Conservation (phyloP, 371 early-diverging fungal species). For the Nematocida ironsii region DNA sequence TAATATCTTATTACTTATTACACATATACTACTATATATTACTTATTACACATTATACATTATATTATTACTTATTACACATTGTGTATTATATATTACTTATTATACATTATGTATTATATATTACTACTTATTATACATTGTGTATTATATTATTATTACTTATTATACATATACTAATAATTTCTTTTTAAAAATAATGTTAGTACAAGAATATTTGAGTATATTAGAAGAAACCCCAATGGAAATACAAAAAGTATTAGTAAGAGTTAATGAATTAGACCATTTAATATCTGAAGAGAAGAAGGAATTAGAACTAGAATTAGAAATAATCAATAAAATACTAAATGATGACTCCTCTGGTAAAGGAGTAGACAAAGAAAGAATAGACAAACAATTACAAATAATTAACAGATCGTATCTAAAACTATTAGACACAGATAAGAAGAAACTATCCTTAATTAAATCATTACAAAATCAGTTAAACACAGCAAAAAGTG, state of each 20-base stretch:
- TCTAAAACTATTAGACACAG: slow-evolving; percentile 35
- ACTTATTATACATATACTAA: not conserved
- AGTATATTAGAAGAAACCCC: slow-evolving; percentile 34
- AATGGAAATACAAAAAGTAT: not conserved
- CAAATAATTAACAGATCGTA: slow-evolving; percentile 39
- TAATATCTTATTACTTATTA: not conserved
- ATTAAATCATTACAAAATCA: slow-evolving; percentile 7
- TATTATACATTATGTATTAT: no score
- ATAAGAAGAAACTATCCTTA: slow-evolving; percentile 36
- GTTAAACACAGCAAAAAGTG: slow-evolving; percentile 1
- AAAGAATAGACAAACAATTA: slow-evolving; percentile 25
- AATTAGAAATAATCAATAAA: not conserved
- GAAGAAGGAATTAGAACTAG: slow-evolving; percentile 34
- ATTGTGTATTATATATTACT: no score
- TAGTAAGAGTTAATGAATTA: slow-evolving; percentile 4
- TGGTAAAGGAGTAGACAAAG: not conserved
- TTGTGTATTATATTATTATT: no score
- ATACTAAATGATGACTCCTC: not conserved
- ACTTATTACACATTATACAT: no score
- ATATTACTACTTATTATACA: no score
- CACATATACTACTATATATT: no score
- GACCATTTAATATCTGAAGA: slow-evolving; percentile 13
- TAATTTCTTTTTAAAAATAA: slow-evolving; percentile 28
- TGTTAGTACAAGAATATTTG: slow-evolving; percentile 50
- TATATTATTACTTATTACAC: no score